Base-by-base conservation (phyloP, 768 basidiomycete genomes). In the Multifurca ochricompacta region DNA sequence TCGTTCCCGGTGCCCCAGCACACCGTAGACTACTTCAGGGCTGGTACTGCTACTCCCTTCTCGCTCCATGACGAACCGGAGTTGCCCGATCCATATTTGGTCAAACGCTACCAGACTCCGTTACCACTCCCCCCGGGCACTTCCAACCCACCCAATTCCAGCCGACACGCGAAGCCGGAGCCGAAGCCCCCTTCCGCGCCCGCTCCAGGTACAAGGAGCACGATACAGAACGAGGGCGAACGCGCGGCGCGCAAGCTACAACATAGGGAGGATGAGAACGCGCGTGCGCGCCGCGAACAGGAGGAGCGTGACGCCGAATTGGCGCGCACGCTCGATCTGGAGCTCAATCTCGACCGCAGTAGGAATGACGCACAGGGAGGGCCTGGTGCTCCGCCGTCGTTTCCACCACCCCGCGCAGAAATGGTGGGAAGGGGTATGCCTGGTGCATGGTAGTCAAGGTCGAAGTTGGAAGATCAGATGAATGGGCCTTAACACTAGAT, bases 81-180 rank as follows among this genome's bases (percentile, higher is more conserved):
- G 66, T 77, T 72, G 6, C 72, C 70, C 2, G 77, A 77, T 59
- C 73, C 75, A 25, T 72, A 76, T 59, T 67, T 75, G 8, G 64
- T 69, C 34, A 66, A 65, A 19, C 75, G 80, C 18, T 83, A 83
- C 64, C 72, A 74, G 41, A 68, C 74, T 0, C 79, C 82, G 14
- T 67, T 82, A 14, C 80, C 80, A 3, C 70, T 81, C 8, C 81
- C n/a, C 11, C 10, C 51, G 10, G 34, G 34, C 25, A 30, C n/a
- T 13, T 21, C 51, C n/a, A 43, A 21, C 16, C 28, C 21, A 10
- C 36, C 31, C 10, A 6, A 9, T 6, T n/a, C 54, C n/a, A 16
- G 6, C 27, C 31, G 40, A 1, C 14, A 18, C 11, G 6, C 47
- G 18, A 37, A 19, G 6, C 31, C 28, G 35, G 34, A 14, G 31